Base-by-base conservation (phyloP, 768 basidiomycete species). In the Trametes cubensis region DNA sequence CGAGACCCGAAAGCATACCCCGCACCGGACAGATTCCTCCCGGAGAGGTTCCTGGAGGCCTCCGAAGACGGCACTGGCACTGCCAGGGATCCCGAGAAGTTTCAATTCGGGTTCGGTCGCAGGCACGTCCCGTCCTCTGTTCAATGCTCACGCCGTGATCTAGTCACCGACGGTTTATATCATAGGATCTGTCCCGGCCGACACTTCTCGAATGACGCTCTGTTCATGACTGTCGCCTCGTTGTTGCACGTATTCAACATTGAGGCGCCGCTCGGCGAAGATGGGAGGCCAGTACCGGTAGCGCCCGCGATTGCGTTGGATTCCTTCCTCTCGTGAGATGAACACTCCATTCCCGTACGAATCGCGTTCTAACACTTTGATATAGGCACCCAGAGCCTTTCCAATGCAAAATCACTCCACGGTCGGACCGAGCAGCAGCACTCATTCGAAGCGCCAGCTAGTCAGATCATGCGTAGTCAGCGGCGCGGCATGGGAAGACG, bases 1-100 rank as follows among this genome's bases (percentile, higher is more conserved):
- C 66, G 58, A 8, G 67, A 72, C 41, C 59, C 61, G 4, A 45
- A 50, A 20, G 55, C 34, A 14, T 72, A 72, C 54, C 68, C 65
- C 2, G 59, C 67, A 30, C 71, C 71, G 8, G 46, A 61, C 7
- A 53, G 18, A 17, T 71, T 69, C 57, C 51, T 60, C 34, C 71
- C 71, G 2, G 69, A 69, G 18, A 55, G 71, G 14, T 58, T 53
- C 38, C 6, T 53, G 30, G 11, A 4, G 13, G 6, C 13, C 8
- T 6, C 4, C 8, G 21, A 38, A 21, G 18, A 18, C 3, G 14
- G 21, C 21, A 10, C 23, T 1, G 21, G 45, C 20, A 5, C 51
- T 11, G 50, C 14, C 25, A 28, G 38, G 10, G 51, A 53, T 28
- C 51, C 51, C 4, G 39, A 20, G n/a, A 40, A 21, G 38, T 53